Base-by-base conservation (phyloP, 2,329 filamentous ascomycete species). In the Daldinia eschscholtzii region DNA sequence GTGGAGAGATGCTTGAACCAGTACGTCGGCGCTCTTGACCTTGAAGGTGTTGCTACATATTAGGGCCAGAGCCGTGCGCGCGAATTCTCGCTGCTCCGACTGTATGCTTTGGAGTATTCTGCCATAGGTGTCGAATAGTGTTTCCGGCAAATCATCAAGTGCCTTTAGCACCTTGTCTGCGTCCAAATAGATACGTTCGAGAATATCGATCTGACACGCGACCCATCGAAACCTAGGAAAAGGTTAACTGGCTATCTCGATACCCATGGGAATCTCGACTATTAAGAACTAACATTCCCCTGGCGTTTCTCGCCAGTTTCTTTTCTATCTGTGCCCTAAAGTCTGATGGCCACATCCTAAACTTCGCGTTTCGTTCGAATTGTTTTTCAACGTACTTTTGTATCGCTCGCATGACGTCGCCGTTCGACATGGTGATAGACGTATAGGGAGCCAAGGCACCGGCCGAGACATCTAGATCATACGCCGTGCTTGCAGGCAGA, bases 211-310 rank as follows among this genome's bases (percentile, higher is more conserved):
- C 46, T 77, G 74, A 42, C 75, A 76, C 20, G 71, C 68, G 4
- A 73, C 75, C 74, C 74, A 77, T 50, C 75, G 75, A 13, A 76
- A 77, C 75, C 74, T 77, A 33, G 23, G 35, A 53, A 50, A 55
- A 7, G 20, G 13, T 57, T 18, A 57, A 39, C 53, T n/a, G 55
- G 52, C 26, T 33, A 15, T 35, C 33, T 35, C 33, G 18, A 20
- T 4, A 13, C n/a, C 42, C 28, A 50, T 9, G 4, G 33, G 57
- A 10, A 41, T 7, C n/a, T 15, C 15, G 13, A 20, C 12, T 44
- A 15, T n/a, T 12, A 6, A 53, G 26, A 10, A 70, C 74, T 73
- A 46, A 76, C 74, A 76, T 76, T 20, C 75, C 75, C 58, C 71
- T 72, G 9, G 75, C 71, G 39, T 74, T 69, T 6, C 65, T 63